Evolutionary conservation across 148 eudicot species (phyloP).

Genomic region (Chenopodium formosanum): DNA sequence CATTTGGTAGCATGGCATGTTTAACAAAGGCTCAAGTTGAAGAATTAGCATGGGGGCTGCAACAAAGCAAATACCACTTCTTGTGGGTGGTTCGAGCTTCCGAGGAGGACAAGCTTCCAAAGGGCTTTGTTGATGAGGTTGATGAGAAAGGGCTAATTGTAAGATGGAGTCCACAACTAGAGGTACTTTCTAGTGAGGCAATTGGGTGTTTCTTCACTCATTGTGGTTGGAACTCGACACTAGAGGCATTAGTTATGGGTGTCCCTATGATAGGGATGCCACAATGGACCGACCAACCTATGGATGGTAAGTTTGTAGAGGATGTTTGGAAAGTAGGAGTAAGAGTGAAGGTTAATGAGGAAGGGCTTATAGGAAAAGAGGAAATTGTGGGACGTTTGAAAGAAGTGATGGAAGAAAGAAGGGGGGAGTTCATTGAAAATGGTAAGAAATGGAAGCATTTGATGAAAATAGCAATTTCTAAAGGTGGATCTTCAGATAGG

Average conservation of each 20-base stretch:
- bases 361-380: slow-evolving; percentile 38
- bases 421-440: slow-evolving; percentile 34
- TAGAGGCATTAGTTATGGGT: slow-evolving; percentile 36
- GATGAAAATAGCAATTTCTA: slow-evolving; percentile 36
- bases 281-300: slow-evolving; percentile 50
- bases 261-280: slow-evolving; percentile 59
- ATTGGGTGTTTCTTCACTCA: slow-evolving; percentile 45
- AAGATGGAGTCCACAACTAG: slow-evolving; percentile 38
- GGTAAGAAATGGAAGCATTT: slow-evolving; percentile 36
- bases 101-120: slow-evolving; percentile 30
- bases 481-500: slow-evolving; percentile 45
- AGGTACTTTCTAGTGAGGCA: slow-evolving; percentile 36
- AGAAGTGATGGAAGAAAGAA: slow-evolving; percentile 40
- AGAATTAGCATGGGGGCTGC: slow-evolving; percentile 43
- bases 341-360: slow-evolving; percentile 36
- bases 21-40: slow-evolving; percentile 32
- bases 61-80: slow-evolving; percentile 23
- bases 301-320: slow-evolving; percentile 45
- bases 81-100: slow-evolving; percentile 39
- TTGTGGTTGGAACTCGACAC: slow-evolving; percentile 36
- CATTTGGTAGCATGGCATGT: slow-evolving; percentile 49
- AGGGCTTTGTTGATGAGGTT: slow-evolving; percentile 7
- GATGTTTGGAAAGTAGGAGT: slow-evolving; percentile 56
- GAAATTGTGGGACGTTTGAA: slow-evolving; percentile 37
- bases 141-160: slow-evolving; percentile 34